Evolutionary conservation across 345 rosid species (phyloP), one percentile per base, ranked within the genome.

Genomic region (Eucalyptus regnans): DNA sequence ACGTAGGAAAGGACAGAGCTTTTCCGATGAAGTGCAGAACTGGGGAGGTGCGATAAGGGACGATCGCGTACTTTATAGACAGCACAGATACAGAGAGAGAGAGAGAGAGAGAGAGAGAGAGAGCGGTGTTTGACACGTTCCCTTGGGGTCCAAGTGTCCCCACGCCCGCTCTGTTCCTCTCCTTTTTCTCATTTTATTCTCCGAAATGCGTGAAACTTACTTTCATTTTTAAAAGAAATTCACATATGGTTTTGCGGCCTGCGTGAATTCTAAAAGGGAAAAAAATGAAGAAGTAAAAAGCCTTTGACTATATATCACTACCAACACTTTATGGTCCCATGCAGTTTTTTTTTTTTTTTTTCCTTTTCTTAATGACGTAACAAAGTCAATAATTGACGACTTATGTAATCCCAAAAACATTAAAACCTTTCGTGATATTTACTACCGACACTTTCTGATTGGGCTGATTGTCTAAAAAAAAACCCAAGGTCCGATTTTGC

Each of bases 261-360:
- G 4, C 5, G 33, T 64, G 5, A 14, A 64, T 64, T 64, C 76
- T 7, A 64, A 64, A 14, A 52, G 58, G 56, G 8, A 50, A 52
- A 51, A 51, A 51, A 49, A 10, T 5, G 2, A 44, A 8, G 2
- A 44, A 5, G 3, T 0, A 18, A 17, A 7, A 1, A 7, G 2
- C 37, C 37, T n/a, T 64, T n/a, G 1, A 15, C 37, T 1, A 4
- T 60, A 14, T 64, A 1, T 13, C 27, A 7, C 76, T 12, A 60
- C 7, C 7, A 7, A 64, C 37, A 14, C 2, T n/a, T 60, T 14
- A 14, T 64, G 37, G 20, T n/a, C 76, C 31, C 76, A 14, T 64
- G 10, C 76, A 60, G 31, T 52, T 52, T 18, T 52, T 37, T 37
- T 18, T 52, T 37, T n/a, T n/a, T 37, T 64, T 29, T 14, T n/a